These are phyloP conservation scores for Bremia lactucae DNA, from an alignment of 352 stramenopile species.

Conservation along the genomic window DNA sequence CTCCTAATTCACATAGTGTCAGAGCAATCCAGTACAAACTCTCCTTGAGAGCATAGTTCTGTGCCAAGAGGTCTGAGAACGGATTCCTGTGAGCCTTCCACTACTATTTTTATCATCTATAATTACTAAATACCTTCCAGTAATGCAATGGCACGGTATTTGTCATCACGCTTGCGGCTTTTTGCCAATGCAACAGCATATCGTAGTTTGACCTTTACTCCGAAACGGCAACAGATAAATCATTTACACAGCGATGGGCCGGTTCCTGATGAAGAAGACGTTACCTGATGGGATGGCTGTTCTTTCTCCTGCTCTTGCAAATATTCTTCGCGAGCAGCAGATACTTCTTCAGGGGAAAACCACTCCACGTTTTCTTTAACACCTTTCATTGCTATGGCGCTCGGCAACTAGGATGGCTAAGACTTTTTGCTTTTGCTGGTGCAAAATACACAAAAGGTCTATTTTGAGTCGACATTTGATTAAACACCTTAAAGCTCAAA, in stretches of 20 bases:
- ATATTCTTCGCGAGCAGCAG: conserved; percentile 62
- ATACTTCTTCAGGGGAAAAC: conserved; percentile 67
- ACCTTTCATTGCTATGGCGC: conserved; percentile 23
- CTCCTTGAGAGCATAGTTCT: conserved; percentile 40
- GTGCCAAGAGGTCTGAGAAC: conserved; percentile 45
- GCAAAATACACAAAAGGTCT: no score
- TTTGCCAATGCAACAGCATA: conserved; percentile 67
- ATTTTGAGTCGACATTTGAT: no score
- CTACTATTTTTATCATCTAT: background rate
- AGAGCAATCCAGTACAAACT: conserved; percentile 76
- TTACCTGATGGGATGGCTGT: conserved; percentile 47
- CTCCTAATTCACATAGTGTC: conserved; percentile 53
- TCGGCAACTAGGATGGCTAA: no score
- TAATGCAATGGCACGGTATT: conserved; percentile 55
- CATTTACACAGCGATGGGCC: conserved; percentile 2
- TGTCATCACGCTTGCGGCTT: conserved; percentile 72
- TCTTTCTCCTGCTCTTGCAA: conserved; percentile 70
- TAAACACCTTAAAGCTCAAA: no score
- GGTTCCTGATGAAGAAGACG: background rate
- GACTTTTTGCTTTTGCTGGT: no score
- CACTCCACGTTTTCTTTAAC: conserved; percentile 35
- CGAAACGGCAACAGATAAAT: conserved; percentile 1
- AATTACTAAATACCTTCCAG: conserved; percentile 37
- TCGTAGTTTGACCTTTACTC: conserved; percentile 51
- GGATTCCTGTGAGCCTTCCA: background rate